Evolutionary conservation across 306 rosid genomes (phyloP).

Genomic region (Begonia peltatifolia): DNA sequence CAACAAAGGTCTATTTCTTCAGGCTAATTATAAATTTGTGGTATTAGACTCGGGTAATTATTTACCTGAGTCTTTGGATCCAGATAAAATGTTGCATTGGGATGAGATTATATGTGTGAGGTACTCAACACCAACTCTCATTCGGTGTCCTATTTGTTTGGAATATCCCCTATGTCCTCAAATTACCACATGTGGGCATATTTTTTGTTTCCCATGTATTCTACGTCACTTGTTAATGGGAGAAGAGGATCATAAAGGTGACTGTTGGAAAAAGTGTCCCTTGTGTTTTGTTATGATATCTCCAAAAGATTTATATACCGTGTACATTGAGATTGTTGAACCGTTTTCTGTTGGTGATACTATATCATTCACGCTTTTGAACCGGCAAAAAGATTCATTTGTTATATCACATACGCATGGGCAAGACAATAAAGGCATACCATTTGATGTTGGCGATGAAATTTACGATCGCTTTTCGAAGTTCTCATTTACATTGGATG

Average conservation of each 20-base stretch:
- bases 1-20: constrained; percentile 83
- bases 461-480: constrained; percentile 64
- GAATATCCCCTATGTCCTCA: constrained; percentile 87
- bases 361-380: constrained; percentile 48
- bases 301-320: constrained; percentile 67
- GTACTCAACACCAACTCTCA: constrained; percentile 53
- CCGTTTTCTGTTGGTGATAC: constrained; percentile 54
- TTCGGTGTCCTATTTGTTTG: constrained; percentile 95
- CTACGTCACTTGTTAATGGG: constrained; percentile 75
- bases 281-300: constrained; percentile 85
- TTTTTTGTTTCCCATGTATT: constrained; percentile 91
- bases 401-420: constrained; percentile 29
- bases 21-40: constrained; percentile 86
- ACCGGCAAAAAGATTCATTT: constrained; percentile 55
- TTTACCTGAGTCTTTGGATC: constrained; percentile 57
- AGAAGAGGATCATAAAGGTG: constrained; percentile 79
- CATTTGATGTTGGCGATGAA: constrained; percentile 14
- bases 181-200: constrained; percentile 92
- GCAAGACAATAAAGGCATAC: constrained; percentile 21
- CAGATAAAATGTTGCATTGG: constrained; percentile 92
- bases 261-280: constrained; percentile 91
- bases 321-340: constrained; percentile 59
- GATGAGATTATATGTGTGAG: constrained; percentile 82
- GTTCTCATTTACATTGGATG: constrained; percentile 78
- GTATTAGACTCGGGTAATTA: constrained; percentile 69